Evolutionary conservation across 352 stramenopile species (phyloP).

Genomic region (Stramenopiles sp.): DNA sequence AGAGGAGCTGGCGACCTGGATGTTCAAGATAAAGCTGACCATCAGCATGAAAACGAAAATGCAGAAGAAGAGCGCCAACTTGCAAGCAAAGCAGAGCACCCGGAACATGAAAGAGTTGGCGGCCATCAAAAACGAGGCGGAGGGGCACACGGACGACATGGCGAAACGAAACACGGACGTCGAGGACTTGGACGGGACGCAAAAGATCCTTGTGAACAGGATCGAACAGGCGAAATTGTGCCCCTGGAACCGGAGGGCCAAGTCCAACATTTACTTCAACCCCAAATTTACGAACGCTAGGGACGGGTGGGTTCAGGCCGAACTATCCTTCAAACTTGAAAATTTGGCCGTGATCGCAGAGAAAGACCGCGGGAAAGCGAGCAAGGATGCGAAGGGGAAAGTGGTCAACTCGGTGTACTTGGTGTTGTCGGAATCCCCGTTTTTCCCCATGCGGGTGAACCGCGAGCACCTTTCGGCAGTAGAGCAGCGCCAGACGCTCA

Average conservation of each 20-base stretch:
- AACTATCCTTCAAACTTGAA: slow-evolving; percentile 11
- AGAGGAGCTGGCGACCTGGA: too few species aligned
- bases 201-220: too few species aligned
- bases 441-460: neutral
- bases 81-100: too few species aligned
- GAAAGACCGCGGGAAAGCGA: neutral
- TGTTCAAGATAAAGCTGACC: too few species aligned
- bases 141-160: too few species aligned
- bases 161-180: too few species aligned
- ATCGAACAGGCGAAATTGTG: neutral
- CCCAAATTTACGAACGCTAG: neutral
- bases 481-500: neutral
- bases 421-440: neutral
- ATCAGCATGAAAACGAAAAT: too few species aligned
- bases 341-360: neutral
- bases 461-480: neutral
- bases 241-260: neutral
- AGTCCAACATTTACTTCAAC: neutral
- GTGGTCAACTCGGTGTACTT: neutral
- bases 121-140: too few species aligned
- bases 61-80: too few species aligned
- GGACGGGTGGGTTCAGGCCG: neutral
- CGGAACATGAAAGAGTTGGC: too few species aligned
- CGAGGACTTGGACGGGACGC: too few species aligned
- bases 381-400: neutral